phyloP scores from a whole-genome alignment of 2,329 filamentous ascomycete species.

The Curvularia spicifera region DNA sequence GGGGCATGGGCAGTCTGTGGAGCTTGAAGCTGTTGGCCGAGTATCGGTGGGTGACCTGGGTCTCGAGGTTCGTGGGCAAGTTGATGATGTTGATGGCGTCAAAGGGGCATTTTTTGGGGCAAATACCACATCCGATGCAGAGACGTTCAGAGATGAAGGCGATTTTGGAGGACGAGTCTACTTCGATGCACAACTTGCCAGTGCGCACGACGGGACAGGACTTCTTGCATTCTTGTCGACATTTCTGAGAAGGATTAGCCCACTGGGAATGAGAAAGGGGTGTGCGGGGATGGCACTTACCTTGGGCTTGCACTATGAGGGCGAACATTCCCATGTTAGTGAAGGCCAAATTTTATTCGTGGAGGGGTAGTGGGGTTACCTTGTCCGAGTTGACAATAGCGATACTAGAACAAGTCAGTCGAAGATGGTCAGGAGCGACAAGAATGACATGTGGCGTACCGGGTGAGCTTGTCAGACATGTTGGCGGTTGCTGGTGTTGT shows the following conservation, averaged over 20 bases:
- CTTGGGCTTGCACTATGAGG: conserved; percentile 81
- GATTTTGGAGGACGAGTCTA: conserved; percentile 84
- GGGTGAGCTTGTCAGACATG: conserved; percentile 94
- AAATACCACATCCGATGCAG: conserved; percentile 99
- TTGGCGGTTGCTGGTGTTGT: conserved; percentile 28
- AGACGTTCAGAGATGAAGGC: conserved; percentile 97
- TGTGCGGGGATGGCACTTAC: conserved; percentile 54
- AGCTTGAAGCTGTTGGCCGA: conserved; percentile 99
- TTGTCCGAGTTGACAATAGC: conserved; percentile 99
- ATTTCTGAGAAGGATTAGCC: conserved; percentile 72
- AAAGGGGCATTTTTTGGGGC: conserved; percentile 98
- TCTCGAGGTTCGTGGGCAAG: conserved; percentile 98
- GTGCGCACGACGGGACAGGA: conserved; percentile 96
- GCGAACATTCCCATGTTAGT: conserved; percentile 52
- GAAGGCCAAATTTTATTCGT: conserved; percentile 38
- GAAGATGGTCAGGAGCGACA: background rate
- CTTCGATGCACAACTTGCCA: conserved; percentile 97
- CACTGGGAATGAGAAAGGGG: conserved; percentile 19
- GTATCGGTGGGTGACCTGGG: conserved; percentile 97
- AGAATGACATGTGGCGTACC: conserved; percentile 63
- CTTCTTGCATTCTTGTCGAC: conserved; percentile 98
- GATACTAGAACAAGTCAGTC: conserved; percentile 65
- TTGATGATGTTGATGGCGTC: conserved; percentile 99
- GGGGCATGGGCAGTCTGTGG: conserved; percentile 92
- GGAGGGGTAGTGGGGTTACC: conserved; percentile 63